phyloP scores from a whole-genome alignment of 2,329 filamentous ascomycete species.

The Colletotrichum tamarilloi region DNA sequence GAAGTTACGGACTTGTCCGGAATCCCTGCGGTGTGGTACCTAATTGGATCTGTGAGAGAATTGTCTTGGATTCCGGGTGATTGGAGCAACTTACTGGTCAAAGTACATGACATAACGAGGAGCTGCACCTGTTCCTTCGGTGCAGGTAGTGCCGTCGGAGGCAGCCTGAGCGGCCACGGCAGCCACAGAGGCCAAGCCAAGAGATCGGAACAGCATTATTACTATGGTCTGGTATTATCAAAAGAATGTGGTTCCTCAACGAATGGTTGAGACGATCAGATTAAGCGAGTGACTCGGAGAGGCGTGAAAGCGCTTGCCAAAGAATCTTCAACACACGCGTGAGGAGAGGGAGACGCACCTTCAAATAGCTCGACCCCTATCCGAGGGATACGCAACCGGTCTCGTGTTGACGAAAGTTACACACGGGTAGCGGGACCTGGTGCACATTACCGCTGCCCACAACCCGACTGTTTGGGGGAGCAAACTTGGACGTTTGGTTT shows the following conservation, averaged over 20 bases:
- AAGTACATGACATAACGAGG: constrained; percentile 55
- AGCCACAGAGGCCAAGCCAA: constrained; percentile 19
- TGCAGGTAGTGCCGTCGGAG: not conserved
- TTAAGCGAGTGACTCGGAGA: constrained; percentile 6
- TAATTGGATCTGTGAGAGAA: constrained; percentile 37
- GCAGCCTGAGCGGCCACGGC: constrained; percentile 4
- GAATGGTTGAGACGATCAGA: not conserved
- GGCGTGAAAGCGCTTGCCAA: not conserved
- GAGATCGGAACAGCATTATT: constrained; percentile 19
- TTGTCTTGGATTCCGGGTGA: not conserved
- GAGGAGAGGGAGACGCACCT: not conserved
- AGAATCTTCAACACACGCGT: too few species aligned
- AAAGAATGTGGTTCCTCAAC: constrained; percentile 20
- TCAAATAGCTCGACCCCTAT: not conserved
- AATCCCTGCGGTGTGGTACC: constrained; percentile 52
- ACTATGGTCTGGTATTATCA: not conserved
- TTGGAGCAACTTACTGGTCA: constrained; percentile 51
- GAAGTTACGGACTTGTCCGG: constrained; percentile 50
- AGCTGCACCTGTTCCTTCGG: constrained; percentile 32
- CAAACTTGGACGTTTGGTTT: not conserved
- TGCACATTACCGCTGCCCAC: not conserved
- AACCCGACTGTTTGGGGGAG: not conserved
- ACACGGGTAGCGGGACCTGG: not conserved
- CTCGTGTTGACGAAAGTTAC: not conserved
- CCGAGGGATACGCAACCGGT: not conserved